Percentiles rank a stretch among this genome's conserved stretches.
Conservation (phyloP, 2,329 filamentous ascomycete species). For the Fusarium mundagurra region DNA sequence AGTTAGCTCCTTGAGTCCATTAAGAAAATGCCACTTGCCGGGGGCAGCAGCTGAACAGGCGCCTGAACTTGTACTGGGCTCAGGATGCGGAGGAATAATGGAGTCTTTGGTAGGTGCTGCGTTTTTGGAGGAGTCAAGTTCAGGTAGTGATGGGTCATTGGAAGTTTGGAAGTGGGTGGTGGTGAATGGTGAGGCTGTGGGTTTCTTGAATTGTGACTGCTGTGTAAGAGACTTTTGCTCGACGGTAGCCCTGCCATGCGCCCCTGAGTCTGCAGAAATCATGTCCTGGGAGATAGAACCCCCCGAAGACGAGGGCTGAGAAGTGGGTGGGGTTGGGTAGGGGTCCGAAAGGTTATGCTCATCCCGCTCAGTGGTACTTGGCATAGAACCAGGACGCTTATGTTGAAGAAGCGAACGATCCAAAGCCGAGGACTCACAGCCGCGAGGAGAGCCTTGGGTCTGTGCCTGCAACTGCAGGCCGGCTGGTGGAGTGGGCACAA, state of each 20-base stretch:
- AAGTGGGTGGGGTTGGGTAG: constrained; percentile 69
- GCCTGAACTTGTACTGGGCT: constrained; percentile 61
- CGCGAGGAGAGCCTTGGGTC: constrained; percentile 38
- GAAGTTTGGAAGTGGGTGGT: constrained; percentile 41
- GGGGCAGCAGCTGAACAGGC: constrained; percentile 50
- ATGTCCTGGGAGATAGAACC: constrained; percentile 45
- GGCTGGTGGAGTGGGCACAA: constrained; percentile 46
- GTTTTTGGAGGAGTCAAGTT: constrained; percentile 31
- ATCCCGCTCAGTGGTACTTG: constrained; percentile 36
- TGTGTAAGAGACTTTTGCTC: constrained; percentile 35
- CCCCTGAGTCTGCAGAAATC: constrained; percentile 39
- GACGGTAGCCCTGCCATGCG: constrained; percentile 35
- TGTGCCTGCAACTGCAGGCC: constrained; percentile 43
- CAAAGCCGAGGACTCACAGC: constrained; percentile 34
- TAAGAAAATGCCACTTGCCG: constrained; percentile 70
- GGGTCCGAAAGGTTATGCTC: constrained; percentile 44
- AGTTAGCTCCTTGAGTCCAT: constrained; percentile 89
- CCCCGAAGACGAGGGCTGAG: constrained; percentile 55
- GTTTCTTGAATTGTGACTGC: constrained; percentile 34
- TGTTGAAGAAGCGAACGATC: constrained; percentile 39
- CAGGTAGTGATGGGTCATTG: constrained; percentile 38
- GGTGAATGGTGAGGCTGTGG: constrained; percentile 39
- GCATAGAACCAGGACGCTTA: constrained; percentile 36
- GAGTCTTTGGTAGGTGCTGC: constrained; percentile 33
- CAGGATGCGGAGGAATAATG: constrained; percentile 43